A percentile compares a stretch with the other conserved stretches of the same genome.
Conservation (phyloP, 257 asterid species). For the Nicotiana otophora region DNA sequence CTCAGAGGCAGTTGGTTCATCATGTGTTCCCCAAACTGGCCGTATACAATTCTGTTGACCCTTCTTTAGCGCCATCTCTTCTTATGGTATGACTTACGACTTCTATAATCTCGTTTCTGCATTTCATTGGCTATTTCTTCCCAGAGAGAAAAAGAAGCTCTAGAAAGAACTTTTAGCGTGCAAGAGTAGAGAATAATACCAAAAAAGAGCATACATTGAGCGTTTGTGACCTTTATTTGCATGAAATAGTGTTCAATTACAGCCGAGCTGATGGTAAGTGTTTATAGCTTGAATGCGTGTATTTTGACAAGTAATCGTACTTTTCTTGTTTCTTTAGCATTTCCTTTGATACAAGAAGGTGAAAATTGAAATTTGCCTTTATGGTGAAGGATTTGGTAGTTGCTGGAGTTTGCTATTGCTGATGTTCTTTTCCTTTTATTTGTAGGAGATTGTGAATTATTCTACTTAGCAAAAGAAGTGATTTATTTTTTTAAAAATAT, state of each 20-base stretch:
- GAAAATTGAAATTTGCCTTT: background rate
- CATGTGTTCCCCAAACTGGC: slow-evolving; percentile 98
- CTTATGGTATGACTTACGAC: slow-evolving; percentile 57
- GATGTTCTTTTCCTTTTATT: background rate
- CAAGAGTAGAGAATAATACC: background rate
- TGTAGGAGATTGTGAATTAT: background rate
- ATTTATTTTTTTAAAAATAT: background rate
- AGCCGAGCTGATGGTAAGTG: background rate
- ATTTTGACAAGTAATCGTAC: background rate
- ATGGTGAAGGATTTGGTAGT: slow-evolving; percentile 6
- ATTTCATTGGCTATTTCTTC: background rate
- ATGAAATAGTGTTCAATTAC: background rate
- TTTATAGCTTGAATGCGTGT: background rate
- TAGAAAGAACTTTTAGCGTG: background rate
- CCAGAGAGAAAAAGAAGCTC: background rate
- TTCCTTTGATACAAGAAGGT: background rate
- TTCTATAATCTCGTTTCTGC: background rate
- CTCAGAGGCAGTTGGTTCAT: slow-evolving; percentile 90
- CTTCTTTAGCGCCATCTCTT: slow-evolving; percentile 97
- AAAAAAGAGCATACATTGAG: background rate
- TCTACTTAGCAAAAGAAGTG: background rate
- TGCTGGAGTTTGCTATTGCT: background rate
- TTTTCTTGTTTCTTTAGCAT: background rate
- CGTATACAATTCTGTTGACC: slow-evolving; percentile 98
- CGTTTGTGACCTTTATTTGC: background rate